Percentiles rank a stretch among this genome's conserved stretches.
phyloP scores from a whole-genome alignment of 257 asterid genomes.

The Forsythia suspensa region DNA sequence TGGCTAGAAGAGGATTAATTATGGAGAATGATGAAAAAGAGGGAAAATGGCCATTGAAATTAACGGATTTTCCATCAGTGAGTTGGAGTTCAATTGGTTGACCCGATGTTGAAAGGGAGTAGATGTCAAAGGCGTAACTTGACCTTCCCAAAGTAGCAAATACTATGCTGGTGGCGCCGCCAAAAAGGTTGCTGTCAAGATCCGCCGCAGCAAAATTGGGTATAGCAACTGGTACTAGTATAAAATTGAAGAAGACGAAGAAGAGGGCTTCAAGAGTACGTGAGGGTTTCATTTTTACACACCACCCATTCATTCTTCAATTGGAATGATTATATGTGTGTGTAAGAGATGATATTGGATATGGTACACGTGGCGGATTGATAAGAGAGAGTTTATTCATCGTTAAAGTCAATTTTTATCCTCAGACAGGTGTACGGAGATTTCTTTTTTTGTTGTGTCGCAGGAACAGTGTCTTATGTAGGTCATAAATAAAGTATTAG shows the following conservation, averaged over 20 bases:
- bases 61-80: constrained; percentile 77
- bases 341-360: neutral
- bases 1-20: constrained; percentile 27
- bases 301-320: neutral
- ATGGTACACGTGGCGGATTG: neutral
- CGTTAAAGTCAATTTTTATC: neutral
- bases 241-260: constrained; percentile 23
- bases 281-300: constrained; percentile 29
- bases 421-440: neutral
- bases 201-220: constrained; percentile 12
- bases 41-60: constrained; percentile 77
- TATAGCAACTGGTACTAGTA: neutral
- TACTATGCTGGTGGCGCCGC: constrained; percentile 44
- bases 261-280: neutral
- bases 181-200: neutral
- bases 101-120: constrained; percentile 35
- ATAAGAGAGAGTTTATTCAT: neutral
- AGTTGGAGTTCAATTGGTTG: constrained; percentile 48
- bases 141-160: constrained; percentile 70
- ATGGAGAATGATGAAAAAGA: constrained; percentile 38
- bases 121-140: constrained; percentile 73
- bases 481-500: too few species aligned
- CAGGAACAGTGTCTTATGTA: neutral
- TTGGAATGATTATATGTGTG: neutral
- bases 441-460: neutral